Base-by-base conservation (phyloP, 495 filamentous ascomycete species). In the Tuber borchii region DNA sequence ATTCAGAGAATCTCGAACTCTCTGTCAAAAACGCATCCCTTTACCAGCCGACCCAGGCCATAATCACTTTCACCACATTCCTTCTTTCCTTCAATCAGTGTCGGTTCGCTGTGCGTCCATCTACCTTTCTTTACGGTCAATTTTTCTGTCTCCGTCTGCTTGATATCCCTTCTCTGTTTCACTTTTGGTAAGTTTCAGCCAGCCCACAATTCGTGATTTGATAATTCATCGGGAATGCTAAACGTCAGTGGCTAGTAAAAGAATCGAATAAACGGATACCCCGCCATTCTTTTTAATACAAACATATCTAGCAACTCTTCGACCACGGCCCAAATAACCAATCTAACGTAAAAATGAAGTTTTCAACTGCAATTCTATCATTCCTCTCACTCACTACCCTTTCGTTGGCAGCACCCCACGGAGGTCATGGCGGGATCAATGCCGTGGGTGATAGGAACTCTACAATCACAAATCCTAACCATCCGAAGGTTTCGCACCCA, bases 371-470 rank as follows among this genome's bases (percentile, higher is more conserved):
- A 26, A 37, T 74, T 3, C 70, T 79, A 45, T 75, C 78, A 16
- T 39, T 72, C 0, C 76, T 79, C 37, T 79, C 78, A 5, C 70
- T 79, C 42, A 42, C 70, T 34, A 26, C 76, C 9, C 20, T 79
- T n/a, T 70, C 78, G 5, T 68, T 75, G 42, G 76, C 78, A 16
- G 77, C 73, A 12, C 78, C 78, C n/a, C 77, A 79, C 31, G 26
- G 69, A 12, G 72, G 37, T 7, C 76, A 78, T 31, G 12, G 22
- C 69, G 12, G 16, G 26, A 14, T n/a, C 10, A 7, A 16, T 31
- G 6, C 16, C 20, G 1, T 39, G 16, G 6, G 10, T 14, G 51
- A 17, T 16, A 34, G 56, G 26, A 31, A 31, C 26, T 16, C 56
- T 34, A 19, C 56, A 12, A 65, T 2, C 56, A 65, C 56, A 17